Evolutionary conservation across 352 stramenopile species (phyloP).

Genomic region (Phytophthora tubulina): DNA sequence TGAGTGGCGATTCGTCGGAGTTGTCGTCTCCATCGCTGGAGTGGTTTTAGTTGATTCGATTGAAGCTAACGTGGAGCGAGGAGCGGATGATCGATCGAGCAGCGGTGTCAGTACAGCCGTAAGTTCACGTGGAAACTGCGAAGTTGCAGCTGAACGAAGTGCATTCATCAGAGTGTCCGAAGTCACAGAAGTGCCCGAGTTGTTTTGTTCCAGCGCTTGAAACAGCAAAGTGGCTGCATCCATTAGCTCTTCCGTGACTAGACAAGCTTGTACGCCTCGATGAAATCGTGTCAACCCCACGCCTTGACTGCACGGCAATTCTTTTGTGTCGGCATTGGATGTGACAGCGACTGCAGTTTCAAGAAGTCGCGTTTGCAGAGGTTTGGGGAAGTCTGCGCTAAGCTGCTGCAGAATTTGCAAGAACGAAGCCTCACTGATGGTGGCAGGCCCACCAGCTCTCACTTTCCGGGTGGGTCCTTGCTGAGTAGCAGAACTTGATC

Average conservation of each 20-base stretch:
- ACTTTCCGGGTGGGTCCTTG: conserved; percentile 9
- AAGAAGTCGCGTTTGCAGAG: conserved; percentile 27
- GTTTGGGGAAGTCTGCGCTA: conserved; percentile 28
- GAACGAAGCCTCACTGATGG: conserved; percentile 28
- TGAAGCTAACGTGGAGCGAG: not conserved
- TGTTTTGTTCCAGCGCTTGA: conserved; percentile 23
- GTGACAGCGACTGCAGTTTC: conserved; percentile 5
- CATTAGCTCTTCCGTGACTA: conserved; percentile 35
- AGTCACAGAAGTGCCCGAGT: not conserved
- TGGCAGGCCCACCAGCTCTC: conserved; percentile 10
- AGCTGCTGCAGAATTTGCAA: conserved; percentile 36
- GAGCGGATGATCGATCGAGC: conserved; percentile 3
- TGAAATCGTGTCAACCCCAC: conserved; percentile 31
- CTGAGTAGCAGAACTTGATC: conserved; percentile 11
- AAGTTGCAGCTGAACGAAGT: conserved; percentile 24
- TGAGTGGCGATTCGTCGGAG: not conserved
- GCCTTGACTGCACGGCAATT: not conserved
- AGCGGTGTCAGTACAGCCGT: conserved; percentile 11
- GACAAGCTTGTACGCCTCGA: conserved; percentile 32
- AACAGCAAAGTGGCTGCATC: conserved; percentile 30
- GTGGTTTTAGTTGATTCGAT: not conserved
- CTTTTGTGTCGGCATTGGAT: not conserved
- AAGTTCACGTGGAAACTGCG: conserved; percentile 31
- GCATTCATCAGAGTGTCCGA: conserved; percentile 15
- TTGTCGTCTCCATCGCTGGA: not conserved